Evolutionary conservation across 495 filamentous ascomycete species (phyloP).

Genomic region (Xylaria flabelliformis): DNA sequence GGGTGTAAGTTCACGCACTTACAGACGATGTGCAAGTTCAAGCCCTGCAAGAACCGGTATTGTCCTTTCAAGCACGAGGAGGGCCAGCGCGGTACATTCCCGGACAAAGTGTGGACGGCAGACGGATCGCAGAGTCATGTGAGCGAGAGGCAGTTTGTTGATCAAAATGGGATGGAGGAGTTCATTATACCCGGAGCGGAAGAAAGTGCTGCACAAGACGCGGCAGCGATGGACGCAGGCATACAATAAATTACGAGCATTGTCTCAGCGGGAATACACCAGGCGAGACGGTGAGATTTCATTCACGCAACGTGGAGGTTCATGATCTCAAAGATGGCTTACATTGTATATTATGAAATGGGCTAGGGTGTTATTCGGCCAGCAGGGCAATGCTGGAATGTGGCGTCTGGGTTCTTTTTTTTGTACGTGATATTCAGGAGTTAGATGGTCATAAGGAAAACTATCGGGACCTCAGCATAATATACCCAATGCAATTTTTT

Average conservation of each 20-base stretch:
- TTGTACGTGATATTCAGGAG: slow-evolving; percentile 28
- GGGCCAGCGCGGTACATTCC: slow-evolving; percentile 80
- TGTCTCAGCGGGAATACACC: not conserved
- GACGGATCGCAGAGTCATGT: slow-evolving; percentile 67
- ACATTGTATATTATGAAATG: slow-evolving; percentile 29
- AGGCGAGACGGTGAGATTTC: not conserved
- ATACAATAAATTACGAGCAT: slow-evolving; percentile 15
- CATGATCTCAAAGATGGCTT: slow-evolving; percentile 20
- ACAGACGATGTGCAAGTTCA: slow-evolving; percentile 84
- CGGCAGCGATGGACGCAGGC: slow-evolving; percentile 22
- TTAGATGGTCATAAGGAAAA: slow-evolving; percentile 29
- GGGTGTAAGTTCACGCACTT: slow-evolving; percentile 91
- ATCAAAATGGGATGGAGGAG: slow-evolving; percentile 72
- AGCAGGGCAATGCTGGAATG: slow-evolving; percentile 6
- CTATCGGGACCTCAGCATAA: slow-evolving; percentile 26
- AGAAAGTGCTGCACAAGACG: slow-evolving; percentile 33
- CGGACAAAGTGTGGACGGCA: slow-evolving; percentile 91
- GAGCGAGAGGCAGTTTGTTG: slow-evolving; percentile 91
- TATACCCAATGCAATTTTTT: slow-evolving; percentile 31
- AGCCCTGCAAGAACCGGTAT: slow-evolving; percentile 81
- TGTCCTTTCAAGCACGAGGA: slow-evolving; percentile 93
- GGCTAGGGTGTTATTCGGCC: not conserved
- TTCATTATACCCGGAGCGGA: slow-evolving; percentile 71
- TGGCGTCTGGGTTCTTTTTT: slow-evolving; percentile 1
- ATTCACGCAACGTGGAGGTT: not conserved